These are phyloP conservation scores for Lactarius tabidus DNA, from an alignment of 768 basidiomycete species.

Conservation along the genomic window DNA sequence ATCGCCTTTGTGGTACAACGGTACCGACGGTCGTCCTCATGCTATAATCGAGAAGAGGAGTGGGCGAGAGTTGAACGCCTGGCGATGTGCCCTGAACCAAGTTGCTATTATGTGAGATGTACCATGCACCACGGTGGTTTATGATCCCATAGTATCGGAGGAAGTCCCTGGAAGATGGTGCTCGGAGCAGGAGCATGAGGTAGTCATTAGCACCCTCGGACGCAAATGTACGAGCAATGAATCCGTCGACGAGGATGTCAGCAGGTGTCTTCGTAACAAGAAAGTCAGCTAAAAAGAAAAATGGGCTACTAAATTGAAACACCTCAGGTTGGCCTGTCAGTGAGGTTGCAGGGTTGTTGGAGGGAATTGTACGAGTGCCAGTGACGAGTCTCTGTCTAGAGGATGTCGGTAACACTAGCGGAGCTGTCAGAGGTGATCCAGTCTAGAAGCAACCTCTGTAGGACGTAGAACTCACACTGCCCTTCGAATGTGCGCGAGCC, in stretches of 20 bases:
- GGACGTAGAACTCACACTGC: neutral
- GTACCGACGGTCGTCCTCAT: neutral
- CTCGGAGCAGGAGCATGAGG: neutral
- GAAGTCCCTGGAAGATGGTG: neutral
- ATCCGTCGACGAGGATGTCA: conserved; percentile 8
- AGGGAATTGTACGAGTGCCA: neutral
- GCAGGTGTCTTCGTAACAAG: too few species aligned
- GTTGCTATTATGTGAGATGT: neutral
- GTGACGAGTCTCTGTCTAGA: neutral
- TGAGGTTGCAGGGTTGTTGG: too few species aligned
- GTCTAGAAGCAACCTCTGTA: neutral
- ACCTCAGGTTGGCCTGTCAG: too few species aligned
- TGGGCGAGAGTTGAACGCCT: neutral
- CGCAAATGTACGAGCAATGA: neutral
- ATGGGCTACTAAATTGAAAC: too few species aligned
- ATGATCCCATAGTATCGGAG: neutral
- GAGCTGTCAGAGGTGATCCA: neutral
- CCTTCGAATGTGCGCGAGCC: neutral
- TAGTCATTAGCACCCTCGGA: neutral
- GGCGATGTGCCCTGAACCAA: neutral
- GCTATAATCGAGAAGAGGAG: neutral
- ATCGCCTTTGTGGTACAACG: conserved; percentile 11
- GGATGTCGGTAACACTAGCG: neutral
- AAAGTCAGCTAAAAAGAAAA: too few species aligned
- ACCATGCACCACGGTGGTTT: neutral